These are phyloP conservation scores for Talaromyces trachyspermus DNA, from an alignment of 495 filamentous ascomycete genomes.

Conservation along the genomic window DNA sequence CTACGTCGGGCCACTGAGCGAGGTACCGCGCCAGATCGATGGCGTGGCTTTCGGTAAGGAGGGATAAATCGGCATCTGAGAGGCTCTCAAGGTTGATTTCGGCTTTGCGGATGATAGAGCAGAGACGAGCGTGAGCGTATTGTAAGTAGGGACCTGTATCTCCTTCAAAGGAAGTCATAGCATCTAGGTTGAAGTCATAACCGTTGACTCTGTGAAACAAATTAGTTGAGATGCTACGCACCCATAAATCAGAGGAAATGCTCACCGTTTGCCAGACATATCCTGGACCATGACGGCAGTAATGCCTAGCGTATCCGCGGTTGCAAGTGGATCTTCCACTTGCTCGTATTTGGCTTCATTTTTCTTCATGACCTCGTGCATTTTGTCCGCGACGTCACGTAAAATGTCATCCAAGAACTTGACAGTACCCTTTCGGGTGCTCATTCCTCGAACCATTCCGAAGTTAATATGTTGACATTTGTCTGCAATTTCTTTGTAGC, in stretches of 20 bases:
- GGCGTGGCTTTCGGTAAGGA: constrained; percentile 50
- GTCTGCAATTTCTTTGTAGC: constrained; percentile 49
- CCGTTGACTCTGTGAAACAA: constrained; percentile 47
- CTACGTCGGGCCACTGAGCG: constrained; percentile 56
- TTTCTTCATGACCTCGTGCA: constrained; percentile 65
- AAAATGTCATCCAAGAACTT: constrained; percentile 67
- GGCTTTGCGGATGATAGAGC: constrained; percentile 52
- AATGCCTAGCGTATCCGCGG: constrained; percentile 53
- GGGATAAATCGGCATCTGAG: constrained; percentile 44
- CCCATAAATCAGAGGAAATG: not conserved
- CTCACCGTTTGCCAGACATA: constrained; percentile 61
- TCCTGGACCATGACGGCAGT: constrained; percentile 67
- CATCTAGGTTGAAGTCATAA: constrained; percentile 60
- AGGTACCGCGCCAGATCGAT: constrained; percentile 52
- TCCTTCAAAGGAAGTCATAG: constrained; percentile 64
- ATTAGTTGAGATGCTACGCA: constrained; percentile 10
- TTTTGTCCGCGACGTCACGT: constrained; percentile 54
- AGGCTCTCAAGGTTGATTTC: constrained; percentile 37
- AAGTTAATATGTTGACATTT: constrained; percentile 68
- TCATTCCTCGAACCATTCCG: constrained; percentile 66
- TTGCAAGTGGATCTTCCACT: constrained; percentile 51
- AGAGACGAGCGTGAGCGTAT: constrained; percentile 62
- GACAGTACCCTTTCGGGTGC: constrained; percentile 60
- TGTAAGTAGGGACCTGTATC: constrained; percentile 67
- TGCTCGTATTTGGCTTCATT: constrained; percentile 59